Conservation (phyloP, 805 yeast genomes). For the Nakazawaea pomicola region DNA sequence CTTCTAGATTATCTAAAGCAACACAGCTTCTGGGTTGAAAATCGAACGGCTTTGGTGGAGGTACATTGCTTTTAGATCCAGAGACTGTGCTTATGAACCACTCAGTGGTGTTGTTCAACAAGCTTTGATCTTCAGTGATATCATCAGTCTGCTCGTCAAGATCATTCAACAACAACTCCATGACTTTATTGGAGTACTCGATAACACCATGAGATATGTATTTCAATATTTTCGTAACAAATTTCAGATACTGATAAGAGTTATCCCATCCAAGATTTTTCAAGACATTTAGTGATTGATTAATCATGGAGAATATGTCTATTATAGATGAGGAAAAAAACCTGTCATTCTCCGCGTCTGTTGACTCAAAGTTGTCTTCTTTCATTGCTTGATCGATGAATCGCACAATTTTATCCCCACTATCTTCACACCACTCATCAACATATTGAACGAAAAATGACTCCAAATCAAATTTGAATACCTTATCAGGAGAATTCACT, state of each 20-base stretch:
- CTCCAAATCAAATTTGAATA: constrained; percentile 54
- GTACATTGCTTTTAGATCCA: constrained; percentile 27
- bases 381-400: constrained; percentile 52
- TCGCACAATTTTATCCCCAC: constrained; percentile 38
- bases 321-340: constrained; percentile 56
- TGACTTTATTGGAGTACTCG: constrained; percentile 38
- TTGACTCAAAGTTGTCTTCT: constrained; percentile 52
- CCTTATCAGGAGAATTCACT: constrained; percentile 31
- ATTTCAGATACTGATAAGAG: constrained; percentile 53
- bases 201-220: constrained; percentile 59
- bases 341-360: constrained; percentile 37
- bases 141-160: constrained; percentile 25
- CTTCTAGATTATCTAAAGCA: constrained; percentile 65
- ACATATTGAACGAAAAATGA: constrained; percentile 45
- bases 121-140: constrained; percentile 10
- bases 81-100: constrained; percentile 42
- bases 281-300: constrained; percentile 53
- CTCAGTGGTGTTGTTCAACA: constrained; percentile 6
- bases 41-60: constrained; percentile 47
- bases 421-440: constrained; percentile 33
- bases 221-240: constrained; percentile 57
- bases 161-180: constrained; percentile 36
- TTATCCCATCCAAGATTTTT: constrained; percentile 62
- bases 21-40: constrained; percentile 63
- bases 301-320: constrained; percentile 62